Conservation (phyloP, 768 basidiomycete genomes). For the Chalciporus sphaerocephalus region DNA sequence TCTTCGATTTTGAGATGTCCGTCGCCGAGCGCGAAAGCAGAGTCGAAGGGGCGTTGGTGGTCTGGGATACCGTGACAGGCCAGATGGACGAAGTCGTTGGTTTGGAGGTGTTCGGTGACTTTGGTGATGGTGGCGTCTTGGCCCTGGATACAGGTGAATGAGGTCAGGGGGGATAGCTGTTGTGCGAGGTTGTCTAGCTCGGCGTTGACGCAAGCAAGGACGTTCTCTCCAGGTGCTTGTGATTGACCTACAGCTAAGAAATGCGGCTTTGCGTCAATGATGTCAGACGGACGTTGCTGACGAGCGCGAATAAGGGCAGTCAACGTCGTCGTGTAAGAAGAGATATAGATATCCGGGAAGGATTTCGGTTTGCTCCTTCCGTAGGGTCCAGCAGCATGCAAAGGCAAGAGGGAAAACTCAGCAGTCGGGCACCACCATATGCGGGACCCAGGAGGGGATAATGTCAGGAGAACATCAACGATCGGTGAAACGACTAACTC, state of each 20-base stretch:
- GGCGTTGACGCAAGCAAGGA: not conserved
- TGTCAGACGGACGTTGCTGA: not conserved
- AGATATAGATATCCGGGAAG: constrained; percentile 13
- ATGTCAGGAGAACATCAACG: not conserved
- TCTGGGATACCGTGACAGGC: constrained; percentile 19
- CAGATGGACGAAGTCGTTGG: constrained; percentile 18
- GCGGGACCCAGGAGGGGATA: not conserved
- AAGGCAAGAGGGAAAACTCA: constrained; percentile 8
- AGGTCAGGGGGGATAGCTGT: not conserved
- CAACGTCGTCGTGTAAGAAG: constrained; percentile 21
- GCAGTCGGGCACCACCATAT: constrained; percentile 5
- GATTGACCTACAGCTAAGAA: constrained; percentile 2
- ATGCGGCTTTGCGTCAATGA: not conserved
- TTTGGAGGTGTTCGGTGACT: not conserved
- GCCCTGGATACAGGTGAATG: not conserved
- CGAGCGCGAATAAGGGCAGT: constrained; percentile 10
- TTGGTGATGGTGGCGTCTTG: not conserved
- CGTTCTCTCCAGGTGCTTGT: not conserved
- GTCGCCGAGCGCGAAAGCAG: constrained; percentile 5
- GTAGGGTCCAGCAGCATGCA: constrained; percentile 17
- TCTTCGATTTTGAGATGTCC: constrained; percentile 2
- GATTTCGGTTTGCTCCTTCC: not conserved
- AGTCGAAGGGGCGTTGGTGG: constrained; percentile 9
- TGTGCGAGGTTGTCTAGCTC: not conserved
- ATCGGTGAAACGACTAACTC: constrained; percentile 12